A percentile compares a stretch with the other conserved stretches of the same genome.
Conservation (phyloP, 208 protist species). For the Trypanosoma rangeli region DNA sequence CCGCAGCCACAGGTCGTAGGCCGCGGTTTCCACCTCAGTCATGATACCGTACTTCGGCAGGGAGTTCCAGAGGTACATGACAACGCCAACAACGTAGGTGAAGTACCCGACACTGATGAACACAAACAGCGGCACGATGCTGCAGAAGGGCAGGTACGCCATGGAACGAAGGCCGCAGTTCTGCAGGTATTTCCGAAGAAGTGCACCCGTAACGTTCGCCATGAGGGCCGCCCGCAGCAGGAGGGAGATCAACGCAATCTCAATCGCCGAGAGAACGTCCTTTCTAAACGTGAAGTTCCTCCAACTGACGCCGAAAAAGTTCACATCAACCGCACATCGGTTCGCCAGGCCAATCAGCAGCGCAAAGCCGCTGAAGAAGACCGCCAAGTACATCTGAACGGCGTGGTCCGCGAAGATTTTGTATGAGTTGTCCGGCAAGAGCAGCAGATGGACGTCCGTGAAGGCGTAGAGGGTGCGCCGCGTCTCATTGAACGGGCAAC, state of each 20-base stretch:
- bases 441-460: background rate
- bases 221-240: slow-evolving; percentile 45
- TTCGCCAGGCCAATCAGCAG: slow-evolving; percentile 58
- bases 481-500: background rate
- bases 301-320: slow-evolving; percentile 60
- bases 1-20: slow-evolving; percentile 77
- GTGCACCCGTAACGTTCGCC: slow-evolving; percentile 26
- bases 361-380: slow-evolving; percentile 53
- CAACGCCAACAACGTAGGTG: slow-evolving; percentile 42
- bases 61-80: slow-evolving; percentile 69
- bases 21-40: slow-evolving; percentile 60
- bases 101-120: slow-evolving; percentile 55
- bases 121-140: slow-evolving; percentile 45
- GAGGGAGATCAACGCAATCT: slow-evolving; percentile 60
- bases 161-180: slow-evolving; percentile 41
- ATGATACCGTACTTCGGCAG: slow-evolving; percentile 81
- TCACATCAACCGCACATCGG: slow-evolving; percentile 48
- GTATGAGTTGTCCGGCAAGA: background rate
- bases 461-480: background rate
- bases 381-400: slow-evolving; percentile 58
- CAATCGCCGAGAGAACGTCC: slow-evolving; percentile 64
- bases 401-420: slow-evolving; percentile 76
- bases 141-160: slow-evolving; percentile 59
- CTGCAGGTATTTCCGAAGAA: slow-evolving; percentile 59
- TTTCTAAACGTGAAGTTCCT: slow-evolving; percentile 78